Evolutionary conservation across 108 stramenopile genomes (phyloP), one percentile per base, ranked within the genome.

Genomic region (Nitzschia palea): DNA sequence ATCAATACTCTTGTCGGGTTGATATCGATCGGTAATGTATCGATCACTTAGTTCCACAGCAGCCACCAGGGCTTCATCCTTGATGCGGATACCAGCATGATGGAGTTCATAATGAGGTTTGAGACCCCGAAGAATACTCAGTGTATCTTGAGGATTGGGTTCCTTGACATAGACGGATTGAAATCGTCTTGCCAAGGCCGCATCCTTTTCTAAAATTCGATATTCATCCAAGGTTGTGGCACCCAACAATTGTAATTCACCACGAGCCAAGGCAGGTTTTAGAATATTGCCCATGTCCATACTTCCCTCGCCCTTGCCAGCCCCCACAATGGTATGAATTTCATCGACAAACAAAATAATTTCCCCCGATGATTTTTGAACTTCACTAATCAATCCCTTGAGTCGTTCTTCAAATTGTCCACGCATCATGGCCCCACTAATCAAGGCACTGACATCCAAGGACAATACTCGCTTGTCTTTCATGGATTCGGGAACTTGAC

Each of bases 321-420:
- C 94, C 18, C 92, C 93, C 10, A 97, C 87, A 23, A 98, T 95
- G 31, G 92, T 93, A 79, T 98, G 98, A 2, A 98, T 71, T 68
- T 98, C 98, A 77, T 98, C 98, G 12, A 98, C 89, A 74, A 98
- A 98, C 25, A 97, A 74, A 53, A 98, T 96, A 17, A 97, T 74
- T 47, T 92, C 72, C 28, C 94, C 86, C 0, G 86, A 74, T 9
- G 84, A 66, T 50, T 80, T 86, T 34, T 88, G 71, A 0, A 98
- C 91, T 60, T 98, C 98, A 43, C 84, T 72, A 36, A 98, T 68
- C 28, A 98, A 88, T 4, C 86, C 79, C 79, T 96, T 94, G 33
- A 98, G 82, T 15, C 98, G 80, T 76, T 97, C 96, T 74, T 98
- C 98, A 73, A 98, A 97, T 55, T 98, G 96, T 17, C 98, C 98